Percentiles rank a stretch among this genome's conserved stretches.
Conservation (phyloP, 129 eudicot species). For the Helianthus annuus region HanXRQr2.0-SUNRISE NC_035434.2:150215289-150215788, state of each 20-base stretch:
- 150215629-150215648: constrained; percentile 53
- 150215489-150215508: constrained; percentile 10
- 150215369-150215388: constrained; percentile 21
- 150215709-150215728: constrained; percentile 1
- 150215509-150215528: constrained; percentile 24
- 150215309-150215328: background rate
- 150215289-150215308: constrained; percentile 19
- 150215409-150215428: constrained; percentile 30
- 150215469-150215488: constrained; percentile 42
- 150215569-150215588: constrained; percentile 76
- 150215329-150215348: background rate
- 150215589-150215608: constrained; percentile 57
- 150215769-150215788: constrained; percentile 8
- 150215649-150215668: constrained; percentile 41
- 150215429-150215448: constrained; percentile 41
- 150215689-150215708: background rate
- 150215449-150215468: constrained; percentile 48
- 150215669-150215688: constrained; percentile 34
- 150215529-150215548: constrained; percentile 40
- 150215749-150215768: constrained; percentile 10
- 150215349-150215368: constrained; percentile 19
- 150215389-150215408: constrained; percentile 13
- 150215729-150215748: too few species aligned
- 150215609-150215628: constrained; percentile 65
- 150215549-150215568: constrained; percentile 64